phyloP scores from a whole-genome alignment of 371 early-diverging fungal genomes.

The Choanephora cucurbitarum region DNA sequence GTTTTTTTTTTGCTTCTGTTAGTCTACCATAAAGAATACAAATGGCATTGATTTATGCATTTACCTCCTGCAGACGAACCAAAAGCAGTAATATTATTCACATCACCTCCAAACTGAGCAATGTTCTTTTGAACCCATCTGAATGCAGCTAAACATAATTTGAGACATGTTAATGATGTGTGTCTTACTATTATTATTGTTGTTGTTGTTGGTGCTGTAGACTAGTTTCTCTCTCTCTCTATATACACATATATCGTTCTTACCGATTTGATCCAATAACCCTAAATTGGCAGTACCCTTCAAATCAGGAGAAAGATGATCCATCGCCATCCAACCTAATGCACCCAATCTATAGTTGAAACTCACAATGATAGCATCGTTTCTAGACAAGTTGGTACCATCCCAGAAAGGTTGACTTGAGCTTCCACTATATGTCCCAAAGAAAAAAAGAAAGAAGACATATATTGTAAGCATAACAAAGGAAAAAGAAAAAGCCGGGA shows the following conservation, averaged over 20 bases:
- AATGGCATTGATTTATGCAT: background rate
- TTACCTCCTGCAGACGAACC: constrained; percentile 44
- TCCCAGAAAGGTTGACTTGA: constrained; percentile 41
- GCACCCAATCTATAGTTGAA: constrained; percentile 45
- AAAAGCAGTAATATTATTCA: constrained; percentile 36
- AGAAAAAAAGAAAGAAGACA: background rate
- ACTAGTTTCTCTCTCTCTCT: too few relatives aligned
- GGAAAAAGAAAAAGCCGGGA: background rate
- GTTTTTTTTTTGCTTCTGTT: too few relatives aligned
- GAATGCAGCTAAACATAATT: constrained; percentile 27
- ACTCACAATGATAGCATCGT: constrained; percentile 36
- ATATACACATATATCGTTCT: too few relatives aligned
- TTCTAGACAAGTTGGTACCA: constrained; percentile 37
- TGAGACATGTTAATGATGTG: too few relatives aligned
- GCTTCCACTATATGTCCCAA: constrained; percentile 24
- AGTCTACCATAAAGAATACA: too few relatives aligned
- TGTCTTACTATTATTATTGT: too few relatives aligned
- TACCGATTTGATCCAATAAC: constrained; percentile 40
- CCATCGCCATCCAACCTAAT: constrained; percentile 36
- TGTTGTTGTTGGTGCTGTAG: too few relatives aligned
- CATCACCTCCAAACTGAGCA: constrained; percentile 34
- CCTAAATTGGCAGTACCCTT: constrained; percentile 34
- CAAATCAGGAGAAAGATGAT: constrained; percentile 29
- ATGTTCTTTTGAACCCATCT: constrained; percentile 37
- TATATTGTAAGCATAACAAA: background rate